Evolutionary conservation across 1,139 yeast genomes (phyloP), one percentile per base, ranked within the genome.

Genomic region (Hyphopichia khmerensis): DNA sequence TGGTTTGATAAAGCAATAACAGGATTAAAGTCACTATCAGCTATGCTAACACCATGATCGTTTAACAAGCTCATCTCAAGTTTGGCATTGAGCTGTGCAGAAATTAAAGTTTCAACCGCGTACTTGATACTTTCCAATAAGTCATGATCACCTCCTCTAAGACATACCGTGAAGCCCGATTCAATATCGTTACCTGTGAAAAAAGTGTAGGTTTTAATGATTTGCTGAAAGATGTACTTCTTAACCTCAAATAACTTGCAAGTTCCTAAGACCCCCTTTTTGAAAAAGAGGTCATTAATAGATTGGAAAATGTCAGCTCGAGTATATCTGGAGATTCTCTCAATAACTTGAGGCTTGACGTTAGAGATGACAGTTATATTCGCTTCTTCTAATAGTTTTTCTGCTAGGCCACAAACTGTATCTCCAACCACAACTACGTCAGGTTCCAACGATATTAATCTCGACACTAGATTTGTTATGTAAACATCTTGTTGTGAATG

Each of bases 401-500:
- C 68, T 0, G 98, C 98, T 36, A 86, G 67, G 0, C 97, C 96
- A 54, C 95, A 84, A 1, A 91, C 87, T 10, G 87, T 75, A 34
- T 88, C 88, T 8, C 93, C 91, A 11, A 88, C 86, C 29, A 91
- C 77, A 2, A 95, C 77, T 19, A 95, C 72, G 51, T 81, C 89
- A 0, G 99, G 98, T 40, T 78, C 80, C 43, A 93, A 65, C 0
- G 93, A 83, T 4, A 82, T 73, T 18, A 95, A 79, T 43, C 98
- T 74, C 3, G 85, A 85, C 0, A 90, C 95, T 39, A 93, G 71
- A 52, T 91, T 91, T 42, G 84, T 79, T 38, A 93, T 74, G 55
- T 87, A 91, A 49, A 93, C 97, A 37, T 79, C 73, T 57, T 93
- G 98, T 57, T 95, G 99, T 0, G 95, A 88, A 41, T 89, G 75